Evolutionary conservation across 2,329 filamentous ascomycete species (phyloP), one percentile per base, ranked within the genome.

Genomic region (Penicillium brevicompactum): DNA sequence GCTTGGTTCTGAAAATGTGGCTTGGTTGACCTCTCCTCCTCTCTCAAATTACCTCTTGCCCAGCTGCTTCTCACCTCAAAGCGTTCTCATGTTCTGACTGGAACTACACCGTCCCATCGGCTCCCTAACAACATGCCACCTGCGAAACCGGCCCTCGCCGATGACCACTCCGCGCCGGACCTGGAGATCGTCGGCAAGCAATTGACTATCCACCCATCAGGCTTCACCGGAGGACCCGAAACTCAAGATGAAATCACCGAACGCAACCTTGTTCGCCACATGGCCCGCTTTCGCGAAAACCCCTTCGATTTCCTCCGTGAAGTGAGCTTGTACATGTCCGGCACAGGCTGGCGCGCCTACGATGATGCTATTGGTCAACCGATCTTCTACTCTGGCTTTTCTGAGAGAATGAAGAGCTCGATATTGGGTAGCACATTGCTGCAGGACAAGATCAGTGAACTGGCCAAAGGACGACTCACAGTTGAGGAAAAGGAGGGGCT

Each of bases 301-400:
- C 86, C 86, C 1, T 77, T 88, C 60, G 82, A 92, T 61, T 97
- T 97, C 72, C 85, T 97, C 30, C 91, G 92, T 63, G 94, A 99
- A 78, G 88, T 99, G 32, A 94, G 90, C 45, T 82, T 96, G 32
- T 92, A 97, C 75, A 89, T 97, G 60, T 93, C 91, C 11, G 94
- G 94, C 51, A 89, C 90, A 48, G 93, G 92, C 71, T 99, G 94
- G 94, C 90, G 94, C 58, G 91, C 90, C 57, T 99, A 99, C 78
- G 91, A 97, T 69, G 80, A 89, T 59, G 84, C 92, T 59, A 88
- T 97, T 65, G 94, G 94, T 21, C 92, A 96, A 72, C 91, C 92
- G 9, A 88, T 97, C 60, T 97, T 93, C 78, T 99, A 97, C 74
- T 78, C 87, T 0, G 94, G 94, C 24, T 99, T 96, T 76, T 88